Base-by-base conservation (phyloP, 805 yeast genomes). In the Metschnikowia reukaufii region DNA sequence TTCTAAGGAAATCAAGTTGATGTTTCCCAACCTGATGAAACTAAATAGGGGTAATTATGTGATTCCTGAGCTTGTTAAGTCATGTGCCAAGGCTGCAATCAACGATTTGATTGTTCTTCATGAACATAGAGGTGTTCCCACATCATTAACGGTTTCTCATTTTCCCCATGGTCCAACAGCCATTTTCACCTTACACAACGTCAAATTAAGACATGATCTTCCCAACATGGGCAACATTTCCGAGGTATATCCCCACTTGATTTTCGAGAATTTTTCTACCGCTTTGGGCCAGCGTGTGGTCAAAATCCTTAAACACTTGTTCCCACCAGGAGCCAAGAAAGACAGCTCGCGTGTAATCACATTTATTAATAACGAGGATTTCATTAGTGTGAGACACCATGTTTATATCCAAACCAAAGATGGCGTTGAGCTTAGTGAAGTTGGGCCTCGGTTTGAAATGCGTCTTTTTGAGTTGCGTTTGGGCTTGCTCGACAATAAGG, bases 371-470 rank as follows among this genome's bases (percentile, higher is more conserved):
- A 78, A 81, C 45, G 96, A 89, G 39, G 99, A 94, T 68, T 94
- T 82, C 62, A 92, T 94, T 50, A 82, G 90, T 51, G 97, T 94
- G 4, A 80, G 99, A 66, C 99, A 94, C 62, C 99, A 94, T 63
- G 86, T 94, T 1, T 94, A 87, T 64, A 96, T 90, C 4, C 84
- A 82, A 62, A 89, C 97, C 0, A 84, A 85, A 56, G 96, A 90
- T 52, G 78, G 82, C 30, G 96, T 90, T 1, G 98, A 94, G 64
- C 68, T 94, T 47, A 91, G 97, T 48, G 99, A 94, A 65, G 86
- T 94, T 31, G 99, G 99, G 0, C 99, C 99, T n/a, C 76, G 99
- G 52, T 94, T 94, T 59, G 99, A 94, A 68, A 91, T 94, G 98
- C 81, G 90, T 63, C 71, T 94, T 55, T 94, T 82, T 64, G 97